Evolutionary conservation across 768 basidiomycete species (phyloP).

Genomic region (Butyriboletus loyo): DNA sequence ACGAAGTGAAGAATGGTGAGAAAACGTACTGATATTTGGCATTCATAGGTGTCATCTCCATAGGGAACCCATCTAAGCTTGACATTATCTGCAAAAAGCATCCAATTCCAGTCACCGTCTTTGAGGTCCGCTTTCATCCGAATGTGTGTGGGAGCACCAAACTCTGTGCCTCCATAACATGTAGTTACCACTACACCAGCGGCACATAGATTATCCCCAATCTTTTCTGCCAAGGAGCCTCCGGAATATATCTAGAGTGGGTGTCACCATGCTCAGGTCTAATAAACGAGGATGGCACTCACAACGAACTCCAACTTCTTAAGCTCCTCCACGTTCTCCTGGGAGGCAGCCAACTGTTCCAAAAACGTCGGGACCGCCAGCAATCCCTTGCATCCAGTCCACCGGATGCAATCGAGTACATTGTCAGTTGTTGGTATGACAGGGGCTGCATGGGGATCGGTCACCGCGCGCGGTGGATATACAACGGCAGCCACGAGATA

Average conservation of each 20-base stretch:
- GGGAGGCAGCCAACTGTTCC: slow-evolving; percentile 8
- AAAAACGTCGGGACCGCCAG: slow-evolving; percentile 21
- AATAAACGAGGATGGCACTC: neutral
- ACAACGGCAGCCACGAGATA: slow-evolving; percentile 24
- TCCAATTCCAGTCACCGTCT: slow-evolving; percentile 19
- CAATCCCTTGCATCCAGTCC: slow-evolving; percentile 7
- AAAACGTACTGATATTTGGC: slow-evolving; percentile 32
- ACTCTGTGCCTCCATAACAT: slow-evolving; percentile 23
- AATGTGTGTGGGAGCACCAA: slow-evolving; percentile 5
- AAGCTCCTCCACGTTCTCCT: slow-evolving; percentile 14
- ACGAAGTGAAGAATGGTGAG: neutral
- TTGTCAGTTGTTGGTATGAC: slow-evolving; percentile 21
- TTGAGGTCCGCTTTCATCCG: neutral
- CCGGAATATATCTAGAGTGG: slow-evolving; percentile 7
- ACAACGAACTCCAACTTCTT: slow-evolving; percentile 20
- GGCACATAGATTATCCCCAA: slow-evolving; percentile 14
- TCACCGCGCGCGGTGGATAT: slow-evolving; percentile 30
- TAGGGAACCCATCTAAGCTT: slow-evolving; percentile 33
- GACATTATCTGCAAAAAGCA: slow-evolving; percentile 5
- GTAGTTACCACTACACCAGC: slow-evolving; percentile 14
- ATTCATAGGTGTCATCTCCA: slow-evolving; percentile 33
- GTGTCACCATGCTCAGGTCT: neutral
- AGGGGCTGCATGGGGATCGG: slow-evolving; percentile 6
- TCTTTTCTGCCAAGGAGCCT: slow-evolving; percentile 11
- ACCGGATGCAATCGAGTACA: slow-evolving; percentile 13